Evolutionary conservation across 148 eudicot genomes (phyloP), one percentile per base, ranked within the genome.

Genomic region (Fagopyrum homotropicum): DNA sequence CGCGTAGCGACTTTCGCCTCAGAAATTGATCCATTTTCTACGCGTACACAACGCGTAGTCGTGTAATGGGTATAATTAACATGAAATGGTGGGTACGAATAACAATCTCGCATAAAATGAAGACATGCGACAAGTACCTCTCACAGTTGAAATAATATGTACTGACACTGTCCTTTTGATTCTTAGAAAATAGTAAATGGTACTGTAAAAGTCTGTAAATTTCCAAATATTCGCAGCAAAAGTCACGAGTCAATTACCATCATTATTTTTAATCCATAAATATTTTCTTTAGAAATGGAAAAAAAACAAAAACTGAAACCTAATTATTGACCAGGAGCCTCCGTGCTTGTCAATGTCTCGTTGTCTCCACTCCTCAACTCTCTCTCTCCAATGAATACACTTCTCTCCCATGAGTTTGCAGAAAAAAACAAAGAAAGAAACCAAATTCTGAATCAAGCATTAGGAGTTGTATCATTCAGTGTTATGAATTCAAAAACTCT

Each of bases 281-380:
- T 30, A 16, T 29, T 12, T 35, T 40, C 43, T 43, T 12, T 49
- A 12, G 52, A 49, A 49, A 35, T 35, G 46, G 3, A 16, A 60
- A 9, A 12, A 14, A 35, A 64, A 35, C 57, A 72, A 75, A 52
- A n/a, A 17, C 14, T 2, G 26, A 9, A 51, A 19, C 35, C 14
- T 63, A 81, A 74, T 75, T 75, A 75, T 72, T 79, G 77, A 76
- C 79, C 55, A 1, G 43, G 57, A 72, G 57, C 54, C 40, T 29
- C 43, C 19, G 59, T 30, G 75, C 17, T 19, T 52, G 75, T 72
- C 75, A 72, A 72, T 50, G 56, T 52, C 63, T 66, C 71, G 71
- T 66, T 66, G 71, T 66, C 71, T 66, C 71, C 17, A 22, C 40
- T 4, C 61, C 40, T 55, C 52, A 45, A 4, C 49, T 51, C 68